Conservation (phyloP, 2,329 filamentous ascomycete species). For the Beauveria scarabaeidicola region DNA sequence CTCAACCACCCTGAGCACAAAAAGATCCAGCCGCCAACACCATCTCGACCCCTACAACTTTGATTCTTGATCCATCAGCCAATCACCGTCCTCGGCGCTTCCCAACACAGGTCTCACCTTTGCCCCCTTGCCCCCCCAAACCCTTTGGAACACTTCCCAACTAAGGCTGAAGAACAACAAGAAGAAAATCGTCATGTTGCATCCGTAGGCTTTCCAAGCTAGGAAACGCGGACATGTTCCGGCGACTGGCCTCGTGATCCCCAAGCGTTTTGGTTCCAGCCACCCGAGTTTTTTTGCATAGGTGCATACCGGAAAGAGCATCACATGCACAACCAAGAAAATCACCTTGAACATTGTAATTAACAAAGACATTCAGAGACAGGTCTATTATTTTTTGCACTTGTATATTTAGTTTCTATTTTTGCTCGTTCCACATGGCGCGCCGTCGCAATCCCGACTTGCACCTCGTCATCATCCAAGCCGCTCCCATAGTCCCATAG, state of each 20-base stretch:
- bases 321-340: background rate
- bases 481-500: background rate
- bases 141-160: too few relatives aligned
- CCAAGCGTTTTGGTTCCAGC: background rate
- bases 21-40: background rate
- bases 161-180: too few relatives aligned
- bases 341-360: background rate
- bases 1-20: background rate
- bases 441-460: too few relatives aligned
- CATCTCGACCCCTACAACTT: background rate
- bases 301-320: background rate
- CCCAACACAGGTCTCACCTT: constrained; percentile 3
- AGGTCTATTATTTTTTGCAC: too few relatives aligned
- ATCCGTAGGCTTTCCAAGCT: too few relatives aligned
- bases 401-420: too few relatives aligned
- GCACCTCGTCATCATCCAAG: too few relatives aligned
- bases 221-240: too few relatives aligned
- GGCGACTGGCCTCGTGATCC: too few relatives aligned
- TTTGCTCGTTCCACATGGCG: too few relatives aligned
- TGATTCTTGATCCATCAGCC: background rate
- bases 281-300: background rate
- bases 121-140: background rate
- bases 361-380: background rate
- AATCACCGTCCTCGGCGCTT: background rate
- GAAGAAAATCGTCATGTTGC: too few relatives aligned